phyloP scores from a whole-genome alignment of 257 asterid species.

The Voacanga thouarsii region DNA sequence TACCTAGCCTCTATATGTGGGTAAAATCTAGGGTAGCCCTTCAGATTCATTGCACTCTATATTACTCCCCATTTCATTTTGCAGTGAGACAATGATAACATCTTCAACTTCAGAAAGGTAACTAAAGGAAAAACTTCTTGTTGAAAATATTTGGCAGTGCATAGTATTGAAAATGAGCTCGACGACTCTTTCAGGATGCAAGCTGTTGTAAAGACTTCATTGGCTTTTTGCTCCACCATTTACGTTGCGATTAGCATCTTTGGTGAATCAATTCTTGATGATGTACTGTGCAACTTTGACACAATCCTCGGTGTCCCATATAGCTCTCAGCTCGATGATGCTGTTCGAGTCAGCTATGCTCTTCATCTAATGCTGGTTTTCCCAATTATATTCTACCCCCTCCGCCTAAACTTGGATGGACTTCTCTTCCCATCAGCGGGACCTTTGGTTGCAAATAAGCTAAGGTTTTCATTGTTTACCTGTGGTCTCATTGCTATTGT shows the following conservation, averaged over 20 bases:
- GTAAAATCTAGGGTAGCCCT: too few relatives aligned
- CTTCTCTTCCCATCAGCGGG: slow-evolving; percentile 69
- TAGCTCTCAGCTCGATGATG: slow-evolving; percentile 66
- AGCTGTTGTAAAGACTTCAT: slow-evolving; percentile 43
- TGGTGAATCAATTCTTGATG: slow-evolving; percentile 56
- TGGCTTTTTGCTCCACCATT: slow-evolving; percentile 45
- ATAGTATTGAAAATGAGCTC: slow-evolving; percentile 56
- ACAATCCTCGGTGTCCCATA: slow-evolving; percentile 77
- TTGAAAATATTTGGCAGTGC: slow-evolving; percentile 38
- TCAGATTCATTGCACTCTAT: too few relatives aligned
- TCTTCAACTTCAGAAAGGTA: background rate
- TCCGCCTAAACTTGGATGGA: slow-evolving; percentile 78
- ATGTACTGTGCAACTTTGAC: slow-evolving; percentile 83
- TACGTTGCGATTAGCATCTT: slow-evolving; percentile 60
- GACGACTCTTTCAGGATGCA: slow-evolving; percentile 35
- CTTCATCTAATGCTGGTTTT: slow-evolving; percentile 92
- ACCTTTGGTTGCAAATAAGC: slow-evolving; percentile 55
- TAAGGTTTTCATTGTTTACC: slow-evolving; percentile 61
- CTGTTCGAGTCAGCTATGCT: slow-evolving; percentile 86
- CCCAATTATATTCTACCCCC: slow-evolving; percentile 77
- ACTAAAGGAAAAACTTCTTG: background rate
- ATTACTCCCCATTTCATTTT: too few relatives aligned
- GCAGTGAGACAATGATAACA: too few relatives aligned
- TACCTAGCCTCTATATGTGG: too few relatives aligned
- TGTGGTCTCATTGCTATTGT: slow-evolving; percentile 50